These are phyloP conservation scores for Symbiodinium pilosum DNA, from an alignment of 73 alveolate genomes.

Conservation along the genomic window DNA sequence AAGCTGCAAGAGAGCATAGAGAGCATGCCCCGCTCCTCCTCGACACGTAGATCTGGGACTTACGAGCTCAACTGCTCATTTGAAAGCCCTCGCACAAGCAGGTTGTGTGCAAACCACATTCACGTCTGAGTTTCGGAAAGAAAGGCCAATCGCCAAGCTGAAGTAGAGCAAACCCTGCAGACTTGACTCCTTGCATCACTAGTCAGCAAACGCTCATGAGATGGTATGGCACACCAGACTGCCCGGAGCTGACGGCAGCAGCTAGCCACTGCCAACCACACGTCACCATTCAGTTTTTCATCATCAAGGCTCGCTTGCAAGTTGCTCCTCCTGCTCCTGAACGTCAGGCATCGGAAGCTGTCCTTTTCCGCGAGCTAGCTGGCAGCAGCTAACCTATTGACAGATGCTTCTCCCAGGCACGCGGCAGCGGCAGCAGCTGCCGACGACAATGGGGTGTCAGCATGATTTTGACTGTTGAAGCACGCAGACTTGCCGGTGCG, in stretches of 20 bases:
- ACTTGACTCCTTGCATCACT: too few species aligned
- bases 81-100: too few species aligned
- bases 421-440: slow-evolving; percentile 7
- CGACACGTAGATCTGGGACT: too few species aligned
- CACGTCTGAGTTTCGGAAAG: too few species aligned
- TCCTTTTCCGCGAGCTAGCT: neutral
- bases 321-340: neutral
- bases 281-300: neutral
- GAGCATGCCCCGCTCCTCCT: too few species aligned
- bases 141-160: too few species aligned
- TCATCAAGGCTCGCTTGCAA: neutral
- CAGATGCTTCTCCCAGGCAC: neutral
- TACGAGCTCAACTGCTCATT: too few species aligned
- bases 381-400: neutral
- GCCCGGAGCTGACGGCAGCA: neutral
- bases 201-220: too few species aligned
- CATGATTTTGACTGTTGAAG: neutral
- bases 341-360: neutral
- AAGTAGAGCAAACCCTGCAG: too few species aligned
- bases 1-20: too few species aligned
- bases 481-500: neutral
- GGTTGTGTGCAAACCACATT: too few species aligned
- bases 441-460: neutral
- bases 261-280: neutral
- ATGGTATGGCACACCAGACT: neutral